These are phyloP conservation scores for Keithomyces neogunnii DNA, from an alignment of 2,329 filamentous ascomycete genomes.

Conservation along the genomic window DNA sequence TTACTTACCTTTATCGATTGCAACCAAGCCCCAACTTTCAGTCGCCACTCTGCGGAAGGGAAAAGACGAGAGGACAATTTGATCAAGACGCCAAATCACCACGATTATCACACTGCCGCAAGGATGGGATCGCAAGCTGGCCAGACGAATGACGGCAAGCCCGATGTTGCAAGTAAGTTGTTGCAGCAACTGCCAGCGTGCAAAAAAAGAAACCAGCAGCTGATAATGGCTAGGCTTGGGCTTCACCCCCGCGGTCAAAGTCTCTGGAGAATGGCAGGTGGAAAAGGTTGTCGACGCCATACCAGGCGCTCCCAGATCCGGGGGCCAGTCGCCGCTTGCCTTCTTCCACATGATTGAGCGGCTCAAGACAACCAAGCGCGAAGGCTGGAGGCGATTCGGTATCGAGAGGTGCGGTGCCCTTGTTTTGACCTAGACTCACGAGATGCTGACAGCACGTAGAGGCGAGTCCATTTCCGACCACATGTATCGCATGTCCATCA, in stretches of 20 bases:
- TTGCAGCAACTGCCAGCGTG: neutral
- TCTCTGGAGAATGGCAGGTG: slow-evolving; percentile 44
- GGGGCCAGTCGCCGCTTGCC: slow-evolving; percentile 65
- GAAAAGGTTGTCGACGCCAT: slow-evolving; percentile 59
- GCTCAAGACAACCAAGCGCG: slow-evolving; percentile 91
- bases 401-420: slow-evolving; percentile 45
- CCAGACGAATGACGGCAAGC: slow-evolving; percentile 11
- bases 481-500: slow-evolving; percentile 99
- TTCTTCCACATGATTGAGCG: slow-evolving; percentile 94
- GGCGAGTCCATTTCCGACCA: slow-evolving; percentile 95
- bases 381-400: slow-evolving; percentile 88
- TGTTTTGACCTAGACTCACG: neutral
- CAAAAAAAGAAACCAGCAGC: neutral
- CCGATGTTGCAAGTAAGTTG: slow-evolving; percentile 17
- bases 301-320: slow-evolving; percentile 45
- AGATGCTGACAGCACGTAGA: slow-evolving; percentile 22
- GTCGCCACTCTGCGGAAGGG: neutral
- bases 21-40: neutral
- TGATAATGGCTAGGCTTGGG: slow-evolving; percentile 19
- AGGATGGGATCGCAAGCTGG: slow-evolving; percentile 21
- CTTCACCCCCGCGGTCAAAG: slow-evolving; percentile 26
- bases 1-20: neutral
- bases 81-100: neutral
- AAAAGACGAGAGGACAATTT: neutral
- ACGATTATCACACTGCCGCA: neutral